Conservation (phyloP, 306 rosid species). For the Parietaria judaica region DNA sequence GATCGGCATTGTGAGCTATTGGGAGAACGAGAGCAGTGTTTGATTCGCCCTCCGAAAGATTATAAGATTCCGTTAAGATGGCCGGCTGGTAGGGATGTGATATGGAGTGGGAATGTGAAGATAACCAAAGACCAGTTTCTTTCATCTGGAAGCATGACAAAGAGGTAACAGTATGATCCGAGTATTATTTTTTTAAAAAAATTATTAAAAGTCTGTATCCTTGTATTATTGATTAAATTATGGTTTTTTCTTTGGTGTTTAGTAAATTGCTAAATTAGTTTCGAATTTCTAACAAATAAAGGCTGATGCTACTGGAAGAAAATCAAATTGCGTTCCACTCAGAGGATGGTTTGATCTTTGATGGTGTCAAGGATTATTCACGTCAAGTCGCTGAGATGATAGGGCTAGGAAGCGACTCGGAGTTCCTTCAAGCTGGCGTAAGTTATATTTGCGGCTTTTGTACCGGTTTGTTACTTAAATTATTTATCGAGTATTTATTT, state of each 20-base stretch:
- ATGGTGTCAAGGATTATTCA: slow-evolving; percentile 87
- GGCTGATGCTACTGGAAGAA: slow-evolving; percentile 97
- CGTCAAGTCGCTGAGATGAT: slow-evolving; percentile 94
- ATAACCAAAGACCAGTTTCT: slow-evolving; percentile 94
- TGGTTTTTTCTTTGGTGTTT: slow-evolving; percentile 9
- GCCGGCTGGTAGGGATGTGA: slow-evolving; percentile 89
- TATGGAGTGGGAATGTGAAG: slow-evolving; percentile 98
- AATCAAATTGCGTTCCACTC: slow-evolving; percentile 97
- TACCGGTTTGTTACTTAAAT: slow-evolving; percentile 5
- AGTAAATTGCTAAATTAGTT: slow-evolving; percentile 4
- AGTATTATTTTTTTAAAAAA: not conserved
- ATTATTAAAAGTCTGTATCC: not conserved
- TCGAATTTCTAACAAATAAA: slow-evolving; percentile 18
- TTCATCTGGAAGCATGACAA: slow-evolving; percentile 98
- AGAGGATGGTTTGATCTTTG: slow-evolving; percentile 77
- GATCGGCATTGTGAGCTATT: slow-evolving; percentile 78
- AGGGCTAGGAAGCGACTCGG: slow-evolving; percentile 73
- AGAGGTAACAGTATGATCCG: slow-evolving; percentile 44
- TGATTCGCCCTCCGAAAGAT: slow-evolving; percentile 97
- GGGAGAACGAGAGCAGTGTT: slow-evolving; percentile 45
- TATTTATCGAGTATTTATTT: not conserved
- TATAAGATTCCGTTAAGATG: slow-evolving; percentile 84
- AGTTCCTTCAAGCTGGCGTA: slow-evolving; percentile 87
- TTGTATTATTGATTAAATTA: not conserved
- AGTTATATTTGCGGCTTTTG: slow-evolving; percentile 20